phyloP scores from a whole-genome alignment of 148 eudicot genomes.

The Chenopodium formosanum region DNA sequence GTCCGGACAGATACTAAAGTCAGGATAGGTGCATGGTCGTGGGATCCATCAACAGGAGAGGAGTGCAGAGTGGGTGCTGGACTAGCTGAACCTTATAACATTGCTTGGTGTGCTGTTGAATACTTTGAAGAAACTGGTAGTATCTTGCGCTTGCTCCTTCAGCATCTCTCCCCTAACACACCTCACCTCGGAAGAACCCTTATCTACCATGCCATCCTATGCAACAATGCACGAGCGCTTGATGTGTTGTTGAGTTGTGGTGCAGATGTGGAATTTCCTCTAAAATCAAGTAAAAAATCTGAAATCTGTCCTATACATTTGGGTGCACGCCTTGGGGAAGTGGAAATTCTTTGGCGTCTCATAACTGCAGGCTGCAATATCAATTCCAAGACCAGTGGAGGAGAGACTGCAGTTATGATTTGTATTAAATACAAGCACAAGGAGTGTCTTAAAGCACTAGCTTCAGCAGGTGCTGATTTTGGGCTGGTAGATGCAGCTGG shows the following conservation, averaged over 20 bases:
- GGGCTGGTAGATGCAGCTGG: constrained; percentile 43
- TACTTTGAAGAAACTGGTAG: constrained; percentile 64
- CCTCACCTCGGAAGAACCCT: constrained; percentile 65
- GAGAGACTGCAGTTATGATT: constrained; percentile 61
- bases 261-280: constrained; percentile 49
- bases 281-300: constrained; percentile 31
- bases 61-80: constrained; percentile 75
- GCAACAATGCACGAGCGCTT: constrained; percentile 47
- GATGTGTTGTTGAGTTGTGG: constrained; percentile 42
- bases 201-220: constrained; percentile 62
- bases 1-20: constrained; percentile 48
- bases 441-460: constrained; percentile 57
- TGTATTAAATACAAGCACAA: constrained; percentile 48
- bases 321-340: constrained; percentile 49
- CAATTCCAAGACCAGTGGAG: constrained; percentile 42
- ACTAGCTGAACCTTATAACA: constrained; percentile 57
- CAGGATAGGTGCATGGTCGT: constrained; percentile 71
- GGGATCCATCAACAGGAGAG: constrained; percentile 61
- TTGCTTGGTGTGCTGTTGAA: constrained; percentile 71
- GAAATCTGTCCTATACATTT: constrained; percentile 50
- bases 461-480: constrained; percentile 59
- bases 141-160: constrained; percentile 51
- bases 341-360: constrained; percentile 34
- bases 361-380: constrained; percentile 49
- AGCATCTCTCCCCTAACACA: constrained; percentile 43